Evolutionary conservation across 257 asterid species (phyloP).

Genomic region (Fraxinus cuspidata): DNA sequence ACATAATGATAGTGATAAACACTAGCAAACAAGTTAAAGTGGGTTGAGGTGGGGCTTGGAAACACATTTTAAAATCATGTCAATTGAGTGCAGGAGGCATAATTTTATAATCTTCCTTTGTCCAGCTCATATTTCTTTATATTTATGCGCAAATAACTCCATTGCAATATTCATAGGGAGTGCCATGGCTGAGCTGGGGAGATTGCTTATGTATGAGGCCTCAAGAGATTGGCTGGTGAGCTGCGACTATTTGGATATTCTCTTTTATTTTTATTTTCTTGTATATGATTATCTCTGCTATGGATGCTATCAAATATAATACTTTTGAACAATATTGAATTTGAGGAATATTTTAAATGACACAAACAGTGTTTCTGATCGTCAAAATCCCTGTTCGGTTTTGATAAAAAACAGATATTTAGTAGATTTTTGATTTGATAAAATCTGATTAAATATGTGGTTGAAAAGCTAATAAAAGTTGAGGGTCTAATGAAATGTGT

Average conservation of each 20-base stretch:
- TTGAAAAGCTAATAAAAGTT: too few species aligned
- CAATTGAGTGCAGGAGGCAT: background rate
- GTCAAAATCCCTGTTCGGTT: background rate
- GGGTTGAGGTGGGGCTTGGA: background rate
- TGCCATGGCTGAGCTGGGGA: constrained; percentile 99
- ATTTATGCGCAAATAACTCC: background rate
- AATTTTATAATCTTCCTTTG: constrained; percentile 1
- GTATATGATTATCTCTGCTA: background rate
- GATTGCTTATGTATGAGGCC: constrained; percentile 90
- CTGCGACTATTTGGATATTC: constrained; percentile 6
- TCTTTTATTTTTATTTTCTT: constrained; percentile 7
- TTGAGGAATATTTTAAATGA: background rate
- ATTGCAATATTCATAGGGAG: constrained; percentile 45
- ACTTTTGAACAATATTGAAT: background rate
- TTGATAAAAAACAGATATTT: too few species aligned
- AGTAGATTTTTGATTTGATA: too few species aligned
- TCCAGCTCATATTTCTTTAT: background rate
- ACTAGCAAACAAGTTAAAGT: background rate
- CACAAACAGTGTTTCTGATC: background rate
- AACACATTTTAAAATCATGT: background rate
- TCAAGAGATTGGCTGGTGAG: constrained; percentile 97
- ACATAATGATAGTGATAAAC: background rate
- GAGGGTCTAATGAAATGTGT: too few species aligned
- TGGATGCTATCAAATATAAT: background rate
- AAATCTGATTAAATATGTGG: too few species aligned